phyloP scores from a whole-genome alignment of 1,139 yeast genomes.

The Wickerhamiella pararugosa region DNA sequence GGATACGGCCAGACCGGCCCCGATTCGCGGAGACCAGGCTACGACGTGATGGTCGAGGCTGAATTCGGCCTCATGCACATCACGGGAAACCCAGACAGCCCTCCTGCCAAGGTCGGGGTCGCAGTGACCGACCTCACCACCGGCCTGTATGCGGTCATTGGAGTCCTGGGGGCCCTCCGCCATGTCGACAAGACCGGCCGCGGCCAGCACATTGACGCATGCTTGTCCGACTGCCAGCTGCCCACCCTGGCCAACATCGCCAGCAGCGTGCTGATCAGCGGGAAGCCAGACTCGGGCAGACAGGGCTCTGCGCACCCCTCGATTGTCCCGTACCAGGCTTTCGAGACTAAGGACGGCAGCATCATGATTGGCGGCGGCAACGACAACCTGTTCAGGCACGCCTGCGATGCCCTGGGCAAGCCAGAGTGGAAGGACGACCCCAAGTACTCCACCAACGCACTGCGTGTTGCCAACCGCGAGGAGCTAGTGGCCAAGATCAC shows the following conservation, averaged over 20 bases:
- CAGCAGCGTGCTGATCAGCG: slow-evolving; percentile 27
- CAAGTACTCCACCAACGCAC: slow-evolving; percentile 25
- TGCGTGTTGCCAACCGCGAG: slow-evolving; percentile 25
- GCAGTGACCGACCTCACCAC: slow-evolving; percentile 32
- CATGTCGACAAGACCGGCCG: slow-evolving; percentile 22
- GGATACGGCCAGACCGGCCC: slow-evolving; percentile 31
- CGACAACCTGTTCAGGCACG: slow-evolving; percentile 25
- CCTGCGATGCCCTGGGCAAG: slow-evolving; percentile 24
- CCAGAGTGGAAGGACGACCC: slow-evolving; percentile 27
- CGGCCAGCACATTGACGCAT: slow-evolving; percentile 28
- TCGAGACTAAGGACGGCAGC: slow-evolving; percentile 26
- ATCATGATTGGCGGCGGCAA: slow-evolving; percentile 33
- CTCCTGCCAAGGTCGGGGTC: slow-evolving; percentile 32
- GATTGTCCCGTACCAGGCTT: slow-evolving; percentile 31
- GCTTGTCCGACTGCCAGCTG: slow-evolving; percentile 28
- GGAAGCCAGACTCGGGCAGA: slow-evolving; percentile 28
- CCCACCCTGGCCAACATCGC: slow-evolving; percentile 30
- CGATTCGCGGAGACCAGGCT: slow-evolving; percentile 26
- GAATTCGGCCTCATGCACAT: slow-evolving; percentile 33
- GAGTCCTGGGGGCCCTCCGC: slow-evolving; percentile 28
- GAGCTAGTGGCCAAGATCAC: slow-evolving; percentile 24
- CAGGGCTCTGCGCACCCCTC: slow-evolving; percentile 32
- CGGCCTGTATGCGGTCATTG: slow-evolving; percentile 28
- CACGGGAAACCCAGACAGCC: slow-evolving; percentile 29
- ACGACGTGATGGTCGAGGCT: slow-evolving; percentile 34